These are phyloP conservation scores for Kuraishia floccosa DNA, from an alignment of 805 yeast species.

Conservation along the genomic window DNA sequence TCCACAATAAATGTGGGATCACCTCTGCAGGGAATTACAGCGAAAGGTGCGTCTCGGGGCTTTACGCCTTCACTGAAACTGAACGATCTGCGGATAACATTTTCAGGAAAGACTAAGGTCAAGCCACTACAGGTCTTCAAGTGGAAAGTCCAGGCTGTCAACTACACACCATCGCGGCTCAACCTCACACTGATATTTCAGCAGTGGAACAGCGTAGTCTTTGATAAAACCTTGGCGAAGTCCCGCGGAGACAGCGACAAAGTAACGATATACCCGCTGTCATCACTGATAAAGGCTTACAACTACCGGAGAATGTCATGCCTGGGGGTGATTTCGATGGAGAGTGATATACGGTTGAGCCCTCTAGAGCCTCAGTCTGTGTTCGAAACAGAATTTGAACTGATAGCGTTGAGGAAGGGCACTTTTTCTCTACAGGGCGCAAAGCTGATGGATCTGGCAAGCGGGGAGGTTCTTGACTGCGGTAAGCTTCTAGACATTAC, in stretches of 20 bases:
- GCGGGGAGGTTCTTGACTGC: conserved; percentile 62
- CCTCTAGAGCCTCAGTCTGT: conserved; percentile 50
- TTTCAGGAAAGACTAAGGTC: conserved; percentile 52
- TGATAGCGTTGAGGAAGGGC: conserved; percentile 57
- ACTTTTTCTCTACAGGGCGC: conserved; percentile 53
- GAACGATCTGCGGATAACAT: conserved; percentile 39
- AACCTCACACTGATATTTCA: conserved; percentile 40
- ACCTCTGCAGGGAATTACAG: too few species aligned
- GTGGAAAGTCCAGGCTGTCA: conserved; percentile 59
- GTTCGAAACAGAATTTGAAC: conserved; percentile 48
- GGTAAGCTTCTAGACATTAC: conserved; percentile 61
- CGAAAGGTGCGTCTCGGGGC: too few species aligned
- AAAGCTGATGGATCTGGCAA: conserved; percentile 46
- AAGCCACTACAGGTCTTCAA: conserved; percentile 46
- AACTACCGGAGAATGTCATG: conserved; percentile 16
- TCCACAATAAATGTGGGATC: conserved; percentile 9
- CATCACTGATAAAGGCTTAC: conserved; percentile 14
- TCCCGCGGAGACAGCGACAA: conserved; percentile 9
- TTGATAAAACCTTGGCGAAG: conserved; percentile 22
- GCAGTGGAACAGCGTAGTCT: conserved; percentile 18
- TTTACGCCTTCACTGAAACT: too few species aligned
- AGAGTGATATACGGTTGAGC: conserved; percentile 56
- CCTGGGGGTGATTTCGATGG: conserved; percentile 50
- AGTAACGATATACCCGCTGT: conserved; percentile 16
- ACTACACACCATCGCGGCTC: conserved; percentile 38